phyloP scores from a whole-genome alignment of 169 alveolate genomes.

The Eimeria mitis region DNA sequence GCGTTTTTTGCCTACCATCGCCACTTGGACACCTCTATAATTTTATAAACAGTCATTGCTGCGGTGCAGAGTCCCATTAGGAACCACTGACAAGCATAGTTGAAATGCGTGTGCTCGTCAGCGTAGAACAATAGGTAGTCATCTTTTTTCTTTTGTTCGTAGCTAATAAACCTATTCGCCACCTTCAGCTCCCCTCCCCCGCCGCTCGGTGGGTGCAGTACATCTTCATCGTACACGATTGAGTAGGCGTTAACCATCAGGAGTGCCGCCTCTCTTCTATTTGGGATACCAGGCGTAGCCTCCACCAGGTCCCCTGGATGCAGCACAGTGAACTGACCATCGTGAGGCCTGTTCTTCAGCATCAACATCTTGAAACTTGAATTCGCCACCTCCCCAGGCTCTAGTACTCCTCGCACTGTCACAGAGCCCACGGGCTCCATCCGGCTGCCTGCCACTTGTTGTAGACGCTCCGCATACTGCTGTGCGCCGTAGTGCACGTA shows the following conservation, averaged over 20 bases:
- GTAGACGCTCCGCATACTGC: slow-evolving; percentile 25
- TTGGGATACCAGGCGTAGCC: slow-evolving; percentile 84
- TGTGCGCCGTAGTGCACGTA: slow-evolving; percentile 68
- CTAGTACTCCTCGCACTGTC: slow-evolving; percentile 90
- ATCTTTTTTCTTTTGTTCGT: slow-evolving; percentile 85
- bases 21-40: slow-evolving; percentile 84
- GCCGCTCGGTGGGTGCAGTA: slow-evolving; percentile 15
- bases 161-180: slow-evolving; percentile 84
- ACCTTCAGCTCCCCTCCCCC: slow-evolving; percentile 64
- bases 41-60: slow-evolving; percentile 85
- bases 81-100: slow-evolving; percentile 95
- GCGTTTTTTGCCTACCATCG: slow-evolving; percentile 34
- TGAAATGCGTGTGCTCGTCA: slow-evolving; percentile 93
- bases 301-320: slow-evolving; percentile 87
- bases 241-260: slow-evolving; percentile 89
- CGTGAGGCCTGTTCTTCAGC: slow-evolving; percentile 73
- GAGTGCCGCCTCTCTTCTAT: slow-evolving; percentile 56
- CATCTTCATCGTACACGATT: slow-evolving; percentile 89
- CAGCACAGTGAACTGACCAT: slow-evolving; percentile 85
- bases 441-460: slow-evolving; percentile 46
- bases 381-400: slow-evolving; percentile 89
- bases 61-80: slow-evolving; percentile 83
- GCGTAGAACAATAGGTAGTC: slow-evolving; percentile 94
- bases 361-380: slow-evolving; percentile 48
- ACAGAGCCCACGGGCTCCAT: slow-evolving; percentile 89